These are phyloP conservation scores for Trapa bicornis DNA, from an alignment of 345 rosid species.

Conservation along the genomic window DNA sequence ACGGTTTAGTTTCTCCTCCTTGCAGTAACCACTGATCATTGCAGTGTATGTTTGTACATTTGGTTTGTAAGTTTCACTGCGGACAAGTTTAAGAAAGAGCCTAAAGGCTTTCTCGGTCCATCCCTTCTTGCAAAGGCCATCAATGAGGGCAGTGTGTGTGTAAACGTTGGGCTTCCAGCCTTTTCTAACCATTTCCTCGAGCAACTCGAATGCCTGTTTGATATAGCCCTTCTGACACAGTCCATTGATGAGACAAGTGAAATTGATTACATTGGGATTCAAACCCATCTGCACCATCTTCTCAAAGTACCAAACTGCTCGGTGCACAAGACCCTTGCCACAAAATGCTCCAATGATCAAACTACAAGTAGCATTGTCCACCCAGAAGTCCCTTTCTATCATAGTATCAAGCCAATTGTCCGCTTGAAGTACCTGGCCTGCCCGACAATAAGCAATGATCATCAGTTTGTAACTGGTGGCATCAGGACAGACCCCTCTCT, in stretches of 20 bases:
- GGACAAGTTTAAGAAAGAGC: conserved; percentile 70
- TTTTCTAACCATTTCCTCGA: conserved; percentile 72
- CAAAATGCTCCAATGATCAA: conserved; percentile 41
- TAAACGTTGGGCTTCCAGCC: conserved; percentile 84
- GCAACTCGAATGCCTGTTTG: conserved; percentile 72
- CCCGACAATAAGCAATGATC: conserved; percentile 46
- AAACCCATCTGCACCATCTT: conserved; percentile 52
- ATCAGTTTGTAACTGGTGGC: conserved; percentile 44
- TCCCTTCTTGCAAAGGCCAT: conserved; percentile 80
- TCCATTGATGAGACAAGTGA: conserved; percentile 60
- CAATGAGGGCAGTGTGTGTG: conserved; percentile 64
- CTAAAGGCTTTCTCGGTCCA: conserved; percentile 95
- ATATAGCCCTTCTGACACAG: conserved; percentile 74
- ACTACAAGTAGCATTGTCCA: conserved; percentile 65
- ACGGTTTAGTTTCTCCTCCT: conserved; percentile 60
- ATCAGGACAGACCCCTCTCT: conserved; percentile 53
- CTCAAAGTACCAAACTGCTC: conserved; percentile 57
- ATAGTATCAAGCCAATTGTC: conserved; percentile 61
- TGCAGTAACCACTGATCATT: conserved; percentile 81
- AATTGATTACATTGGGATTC: conserved; percentile 67
- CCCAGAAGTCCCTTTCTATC: conserved; percentile 47
- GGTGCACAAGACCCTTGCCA: conserved; percentile 43
- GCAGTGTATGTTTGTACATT: conserved; percentile 71
- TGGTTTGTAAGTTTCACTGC: conserved; percentile 64
- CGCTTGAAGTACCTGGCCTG: conserved; percentile 44